Evolutionary conservation across 495 filamentous ascomycete genomes (phyloP), one percentile per base, ranked within the genome.

Genomic region (Podospora bellae-mahoneyi): DNA sequence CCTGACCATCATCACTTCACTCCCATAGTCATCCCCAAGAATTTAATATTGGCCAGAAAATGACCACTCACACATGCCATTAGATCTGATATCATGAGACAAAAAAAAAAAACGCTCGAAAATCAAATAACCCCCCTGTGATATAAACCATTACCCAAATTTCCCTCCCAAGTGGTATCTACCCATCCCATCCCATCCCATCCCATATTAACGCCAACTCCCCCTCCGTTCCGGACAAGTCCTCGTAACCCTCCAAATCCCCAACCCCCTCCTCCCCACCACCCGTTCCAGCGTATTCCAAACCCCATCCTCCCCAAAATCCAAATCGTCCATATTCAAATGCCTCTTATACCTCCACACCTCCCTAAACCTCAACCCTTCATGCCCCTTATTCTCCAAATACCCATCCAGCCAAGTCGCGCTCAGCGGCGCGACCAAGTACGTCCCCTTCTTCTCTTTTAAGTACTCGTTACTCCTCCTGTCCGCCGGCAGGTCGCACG

Each of bases 311-410:
- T 89, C 86, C 0, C 78, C 92, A 75, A 96, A 91, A 78, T 98
- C 94, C 69, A 99, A 74, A 82, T 98, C 95, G 80, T 99, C 95
- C 60, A 98, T 81, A 71, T 93, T 97, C 27, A 98, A 74, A 78
- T 99, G 95, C 60, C 84, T 83, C 44, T 75, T 81, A 66, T 92
- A 87, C 23, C 82, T 83, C 92, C 92, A 96, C 2, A 94, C 79
- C 76, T 86, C 86, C 72, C 84, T 83, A 71, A 88, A 89, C 68
- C 79, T 72, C 34, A 91, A 70, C 16, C 80, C 82, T 4, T 82
- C 77, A 30, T 79, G 71, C 4, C 79, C 78, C 71, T 82, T 82
- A 23, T 86, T 82, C 27, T 76, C 69, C 2, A 83, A 80, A 75
- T 84, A 90, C 4, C 80, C 80, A 70, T 93, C 91, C 27, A 96